Evolutionary conservation across 177 flowering plant species (phyloP).

Genomic region (Telopea speciosissima): DNA sequence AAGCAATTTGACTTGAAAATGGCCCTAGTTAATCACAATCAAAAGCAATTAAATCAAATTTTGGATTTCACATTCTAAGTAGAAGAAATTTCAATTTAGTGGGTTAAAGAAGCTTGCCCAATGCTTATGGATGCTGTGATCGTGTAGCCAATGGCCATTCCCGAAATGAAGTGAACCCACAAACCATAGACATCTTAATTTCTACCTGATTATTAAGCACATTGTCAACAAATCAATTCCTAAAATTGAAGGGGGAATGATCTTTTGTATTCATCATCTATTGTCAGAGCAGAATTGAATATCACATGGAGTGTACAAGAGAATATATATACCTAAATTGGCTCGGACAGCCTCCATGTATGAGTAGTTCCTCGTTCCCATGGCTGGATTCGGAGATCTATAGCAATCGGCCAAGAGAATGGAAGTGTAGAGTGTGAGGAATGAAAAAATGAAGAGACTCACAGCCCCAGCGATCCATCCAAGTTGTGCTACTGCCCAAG

Average conservation of each 20-base stretch:
- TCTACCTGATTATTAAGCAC: constrained; percentile 28
- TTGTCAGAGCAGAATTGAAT: no score
- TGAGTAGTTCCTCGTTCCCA: constrained; percentile 34
- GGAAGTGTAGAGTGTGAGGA: constrained; percentile 28
- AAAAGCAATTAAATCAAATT: no score
- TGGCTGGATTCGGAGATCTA: constrained; percentile 17
- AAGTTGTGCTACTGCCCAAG: no score
- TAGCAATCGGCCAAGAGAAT: constrained; percentile 43
- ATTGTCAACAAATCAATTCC: no score
- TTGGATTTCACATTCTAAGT: no score
- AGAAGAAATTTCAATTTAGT: no score
- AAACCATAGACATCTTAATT: constrained; percentile 21
- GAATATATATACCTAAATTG: constrained; percentile 40
- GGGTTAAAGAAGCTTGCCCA: constrained; percentile 24
- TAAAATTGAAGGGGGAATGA: no score
- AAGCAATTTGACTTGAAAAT: constrained; percentile 35
- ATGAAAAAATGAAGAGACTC: constrained; percentile 23
- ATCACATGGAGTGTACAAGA: no score
- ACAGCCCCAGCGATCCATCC: not conserved
- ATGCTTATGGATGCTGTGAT: constrained; percentile 46
- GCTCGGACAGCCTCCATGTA: constrained; percentile 36
- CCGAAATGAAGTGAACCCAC: constrained; percentile 30
- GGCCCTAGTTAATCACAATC: constrained; percentile 20
- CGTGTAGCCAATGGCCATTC: constrained; percentile 34
- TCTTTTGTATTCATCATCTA: no score